Base-by-base conservation (phyloP, 768 basidiomycete species). In the Lentinula lateritia region DNA sequence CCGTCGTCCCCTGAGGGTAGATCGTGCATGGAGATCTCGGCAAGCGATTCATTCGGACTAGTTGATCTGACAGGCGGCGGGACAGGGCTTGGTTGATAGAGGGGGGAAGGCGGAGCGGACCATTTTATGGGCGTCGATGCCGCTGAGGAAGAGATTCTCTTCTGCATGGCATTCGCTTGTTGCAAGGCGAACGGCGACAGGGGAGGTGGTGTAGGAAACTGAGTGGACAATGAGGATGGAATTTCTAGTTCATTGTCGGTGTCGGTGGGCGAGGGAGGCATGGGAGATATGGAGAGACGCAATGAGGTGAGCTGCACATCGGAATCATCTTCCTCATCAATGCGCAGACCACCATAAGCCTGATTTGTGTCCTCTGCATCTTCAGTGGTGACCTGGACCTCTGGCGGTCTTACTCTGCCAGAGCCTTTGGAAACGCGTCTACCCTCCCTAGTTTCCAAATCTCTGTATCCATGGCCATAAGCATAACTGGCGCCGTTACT, bases 211-310 rank as follows among this genome's bases (percentile, higher is more conserved):
- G 58, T 50, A 59, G 45, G 55, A 43, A 56, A 56, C 16, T 56
- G 55, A 39, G 38, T 56, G 23, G 41, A 56, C 38, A 56, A 34
- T 32, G 55, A 28, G 5, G 39, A 28, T 28, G 55, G 41, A 43
- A 56, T 56, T 10, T 42, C 41, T 28, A 56, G 2, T 41, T 56
- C 55, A 43, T 56, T 20, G 9, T 56, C 55, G 16, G 39, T 41
- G 41, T 48, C 58, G 16, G 58, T 59, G n/a, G 48, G 50, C 5
- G 59, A 60, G 13, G 59, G 59, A 50, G 58, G 58, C 58, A 60
- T 50, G 15, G 58, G 46, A 45, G 58, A 60, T 9, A 60, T 50
- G 6, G 59, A 32, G 36, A 60, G 39, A 32, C 59, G 59, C 16
- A 60, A 15, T 13, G 45, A 50, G n/a, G 50, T 52, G 13, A 60